Evolutionary conservation across 495 filamentous ascomycete genomes (phyloP).

Genomic region (Haplographium delicatum): DNA sequence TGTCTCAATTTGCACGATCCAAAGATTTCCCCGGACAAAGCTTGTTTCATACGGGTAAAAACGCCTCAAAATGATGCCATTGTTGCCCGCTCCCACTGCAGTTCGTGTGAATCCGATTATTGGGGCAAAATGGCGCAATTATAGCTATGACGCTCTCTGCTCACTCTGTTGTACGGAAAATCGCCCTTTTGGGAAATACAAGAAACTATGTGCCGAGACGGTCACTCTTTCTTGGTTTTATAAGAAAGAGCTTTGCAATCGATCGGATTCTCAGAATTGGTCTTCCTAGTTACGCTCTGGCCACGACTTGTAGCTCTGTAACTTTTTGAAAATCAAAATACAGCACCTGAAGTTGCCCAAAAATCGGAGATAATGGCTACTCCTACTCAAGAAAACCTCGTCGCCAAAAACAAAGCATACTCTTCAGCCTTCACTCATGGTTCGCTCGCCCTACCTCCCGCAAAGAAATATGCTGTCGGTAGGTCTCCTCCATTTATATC

Average conservation of each 20-base stretch:
- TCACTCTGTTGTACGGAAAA: neutral
- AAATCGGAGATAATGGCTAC: constrained; percentile 17
- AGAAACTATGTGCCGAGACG: neutral
- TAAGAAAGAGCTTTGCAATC: constrained; percentile 7
- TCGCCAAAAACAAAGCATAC: constrained; percentile 55
- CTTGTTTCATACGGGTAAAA: too few species aligned
- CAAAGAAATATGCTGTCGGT: constrained; percentile 61
- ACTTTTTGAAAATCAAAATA: neutral
- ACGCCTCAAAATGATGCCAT: too few species aligned
- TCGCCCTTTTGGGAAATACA: neutral
- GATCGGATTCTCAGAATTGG: neutral
- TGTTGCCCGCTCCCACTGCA: too few species aligned
- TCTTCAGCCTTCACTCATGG: constrained; percentile 57
- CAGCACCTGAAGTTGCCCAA: neutral
- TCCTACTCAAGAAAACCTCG: constrained; percentile 48
- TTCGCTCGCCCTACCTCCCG: constrained; percentile 63
- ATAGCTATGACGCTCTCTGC: neutral
- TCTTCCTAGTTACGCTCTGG: neutral
- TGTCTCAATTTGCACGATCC: too few species aligned
- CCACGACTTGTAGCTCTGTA: neutral
- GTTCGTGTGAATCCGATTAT: neutral
- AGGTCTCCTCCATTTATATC: constrained; percentile 9
- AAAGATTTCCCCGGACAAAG: too few species aligned
- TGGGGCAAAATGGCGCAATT: constrained; percentile 1
- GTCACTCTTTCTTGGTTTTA: neutral